These are phyloP conservation scores for Eucalyptus grandis DNA, from an alignment of 345 rosid species.

Conservation along the genomic window DNA sequence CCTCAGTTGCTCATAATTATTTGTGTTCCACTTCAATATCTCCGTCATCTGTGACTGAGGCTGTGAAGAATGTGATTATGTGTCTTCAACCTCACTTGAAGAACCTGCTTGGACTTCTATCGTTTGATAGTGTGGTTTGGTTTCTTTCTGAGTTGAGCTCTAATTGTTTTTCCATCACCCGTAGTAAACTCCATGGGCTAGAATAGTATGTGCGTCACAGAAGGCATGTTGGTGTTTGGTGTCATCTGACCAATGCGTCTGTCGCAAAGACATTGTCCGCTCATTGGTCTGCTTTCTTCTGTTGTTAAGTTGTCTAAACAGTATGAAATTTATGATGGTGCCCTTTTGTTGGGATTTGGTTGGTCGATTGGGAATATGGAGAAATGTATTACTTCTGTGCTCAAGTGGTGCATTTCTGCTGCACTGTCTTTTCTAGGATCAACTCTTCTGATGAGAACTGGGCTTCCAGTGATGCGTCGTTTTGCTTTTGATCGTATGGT, in stretches of 20 bases:
- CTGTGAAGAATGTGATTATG: background rate
- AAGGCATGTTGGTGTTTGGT: background rate
- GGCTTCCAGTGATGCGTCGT: background rate
- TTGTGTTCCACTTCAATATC: background rate
- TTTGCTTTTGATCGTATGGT: background rate
- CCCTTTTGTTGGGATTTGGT: background rate
- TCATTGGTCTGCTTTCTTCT: background rate
- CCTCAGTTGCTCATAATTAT: background rate
- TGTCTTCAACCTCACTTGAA: background rate
- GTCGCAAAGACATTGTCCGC: background rate
- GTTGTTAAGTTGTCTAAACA: background rate
- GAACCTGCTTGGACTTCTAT: background rate
- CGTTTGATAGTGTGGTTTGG: background rate
- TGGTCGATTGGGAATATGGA: background rate
- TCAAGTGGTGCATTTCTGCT: background rate
- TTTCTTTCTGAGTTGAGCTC: background rate
- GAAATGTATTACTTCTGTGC: background rate
- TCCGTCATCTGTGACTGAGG: background rate
- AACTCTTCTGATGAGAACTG: background rate
- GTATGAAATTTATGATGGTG: background rate
- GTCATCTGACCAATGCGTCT: background rate
- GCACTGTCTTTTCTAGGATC: background rate
- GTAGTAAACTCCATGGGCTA: background rate
- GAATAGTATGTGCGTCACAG: background rate
- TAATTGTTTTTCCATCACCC: background rate